Percentiles rank a stretch among this genome's conserved stretches.
phyloP scores from a whole-genome alignment of 2,329 filamentous ascomycete genomes.

The Colletotrichum scovillei region DNA sequence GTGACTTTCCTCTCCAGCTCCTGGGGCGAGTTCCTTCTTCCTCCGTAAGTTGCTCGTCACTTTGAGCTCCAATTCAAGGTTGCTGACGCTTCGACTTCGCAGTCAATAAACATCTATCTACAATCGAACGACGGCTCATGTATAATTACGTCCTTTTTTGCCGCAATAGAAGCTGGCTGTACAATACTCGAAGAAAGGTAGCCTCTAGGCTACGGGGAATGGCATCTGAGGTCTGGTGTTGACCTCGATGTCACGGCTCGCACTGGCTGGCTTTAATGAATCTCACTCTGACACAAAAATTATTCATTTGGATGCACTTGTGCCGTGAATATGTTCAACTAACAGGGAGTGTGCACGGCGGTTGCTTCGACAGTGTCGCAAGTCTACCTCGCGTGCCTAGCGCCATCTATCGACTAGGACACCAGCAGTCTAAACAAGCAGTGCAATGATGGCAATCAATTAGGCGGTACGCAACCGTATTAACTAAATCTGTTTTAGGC shows the following conservation, averaged over 20 bases:
- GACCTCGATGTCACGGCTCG: slow-evolving; percentile 4
- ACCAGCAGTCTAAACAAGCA: neutral
- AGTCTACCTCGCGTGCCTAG: neutral
- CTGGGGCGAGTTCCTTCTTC: slow-evolving; percentile 75
- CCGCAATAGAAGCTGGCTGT: slow-evolving; percentile 33
- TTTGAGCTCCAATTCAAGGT: neutral
- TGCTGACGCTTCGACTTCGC: neutral
- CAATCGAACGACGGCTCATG: slow-evolving; percentile 24
- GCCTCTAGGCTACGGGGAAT: slow-evolving; percentile 26
- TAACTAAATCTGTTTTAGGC: neutral
- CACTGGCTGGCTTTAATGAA: slow-evolving; percentile 19
- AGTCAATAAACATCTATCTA: slow-evolving; percentile 32
- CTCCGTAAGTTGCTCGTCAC: slow-evolving; percentile 60
- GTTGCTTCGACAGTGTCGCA: neutral
- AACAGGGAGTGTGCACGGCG: neutral
- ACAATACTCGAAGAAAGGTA: slow-evolving; percentile 31
- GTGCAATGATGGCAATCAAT: neutral
- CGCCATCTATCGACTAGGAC: neutral
- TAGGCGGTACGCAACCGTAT: neutral
- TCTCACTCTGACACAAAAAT: slow-evolving; percentile 7
- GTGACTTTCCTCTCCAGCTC: slow-evolving; percentile 76
- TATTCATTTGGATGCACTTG: neutral
- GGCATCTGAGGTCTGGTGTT: slow-evolving; percentile 12
- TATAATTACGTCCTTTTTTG: slow-evolving; percentile 29
- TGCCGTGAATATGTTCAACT: neutral